phyloP scores from a whole-genome alignment of 805 yeast genomes.

The Danielozyma ontarioensis region DNA sequence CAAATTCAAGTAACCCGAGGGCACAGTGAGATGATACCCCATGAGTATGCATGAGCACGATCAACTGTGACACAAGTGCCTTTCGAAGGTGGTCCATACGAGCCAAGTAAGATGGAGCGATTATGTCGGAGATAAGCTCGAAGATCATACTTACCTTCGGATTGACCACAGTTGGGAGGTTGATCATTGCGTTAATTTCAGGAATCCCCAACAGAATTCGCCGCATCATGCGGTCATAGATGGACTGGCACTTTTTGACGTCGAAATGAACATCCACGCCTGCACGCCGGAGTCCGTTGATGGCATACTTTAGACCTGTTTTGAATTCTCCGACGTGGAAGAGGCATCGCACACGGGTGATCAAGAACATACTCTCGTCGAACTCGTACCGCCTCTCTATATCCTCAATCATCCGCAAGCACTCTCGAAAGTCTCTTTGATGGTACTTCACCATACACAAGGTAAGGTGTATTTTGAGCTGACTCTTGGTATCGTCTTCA shows the following conservation, averaged over 20 bases:
- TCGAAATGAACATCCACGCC: slow-evolving; percentile 29
- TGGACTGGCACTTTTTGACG: slow-evolving; percentile 15
- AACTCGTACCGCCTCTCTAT: slow-evolving; percentile 24
- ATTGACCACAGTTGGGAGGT: slow-evolving; percentile 17
- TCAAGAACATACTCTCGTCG: slow-evolving; percentile 30
- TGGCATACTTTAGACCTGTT: slow-evolving; percentile 31
- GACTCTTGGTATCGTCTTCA: slow-evolving; percentile 11
- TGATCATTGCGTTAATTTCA: slow-evolving; percentile 29
- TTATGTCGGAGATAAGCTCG: slow-evolving; percentile 36
- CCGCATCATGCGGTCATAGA: slow-evolving; percentile 14
- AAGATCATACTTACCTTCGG: slow-evolving; percentile 26
- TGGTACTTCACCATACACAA: slow-evolving; percentile 26
- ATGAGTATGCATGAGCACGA: slow-evolving; percentile 28
- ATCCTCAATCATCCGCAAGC: slow-evolving; percentile 29
- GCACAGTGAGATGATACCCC: slow-evolving; percentile 40
- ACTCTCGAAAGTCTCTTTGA: slow-evolving; percentile 25
- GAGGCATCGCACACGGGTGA: slow-evolving; percentile 33
- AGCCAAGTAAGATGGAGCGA: slow-evolving; percentile 26
- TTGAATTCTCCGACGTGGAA: slow-evolving; percentile 21
- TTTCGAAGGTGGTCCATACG: slow-evolving; percentile 21
- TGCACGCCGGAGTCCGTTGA: slow-evolving; percentile 27
- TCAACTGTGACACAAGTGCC: slow-evolving; percentile 27
- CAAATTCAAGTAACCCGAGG: slow-evolving; percentile 34
- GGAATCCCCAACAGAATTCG: slow-evolving; percentile 35
- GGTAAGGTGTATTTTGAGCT: slow-evolving; percentile 21